Evolutionary conservation across 2,329 filamentous ascomycete species (phyloP).

Genomic region (Penicillium verrucosum): DNA sequence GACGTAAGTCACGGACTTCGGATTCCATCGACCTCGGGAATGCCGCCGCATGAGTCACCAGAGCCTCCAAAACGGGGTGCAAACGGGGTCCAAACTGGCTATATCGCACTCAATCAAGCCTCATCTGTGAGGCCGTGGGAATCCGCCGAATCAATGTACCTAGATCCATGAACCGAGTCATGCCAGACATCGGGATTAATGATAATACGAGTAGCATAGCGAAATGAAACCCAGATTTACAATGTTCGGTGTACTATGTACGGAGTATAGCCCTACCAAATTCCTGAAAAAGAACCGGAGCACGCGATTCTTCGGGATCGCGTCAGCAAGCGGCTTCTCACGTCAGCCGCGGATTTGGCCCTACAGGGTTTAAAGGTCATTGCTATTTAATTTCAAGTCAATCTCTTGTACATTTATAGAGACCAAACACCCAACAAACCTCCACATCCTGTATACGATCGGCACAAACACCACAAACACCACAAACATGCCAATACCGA

Average conservation of each 20-base stretch:
- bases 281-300: not conserved
- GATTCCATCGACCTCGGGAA: not conserved
- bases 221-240: not conserved
- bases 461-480: not conserved
- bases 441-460: not conserved
- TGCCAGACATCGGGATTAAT: not conserved
- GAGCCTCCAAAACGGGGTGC: not conserved
- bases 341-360: slow-evolving; percentile 4
- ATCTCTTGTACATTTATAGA: not conserved
- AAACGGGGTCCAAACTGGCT: not conserved
- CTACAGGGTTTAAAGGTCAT: not conserved
- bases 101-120: not conserved
- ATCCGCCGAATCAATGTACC: not conserved
- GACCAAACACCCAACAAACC: not conserved
- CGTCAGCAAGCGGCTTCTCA: slow-evolving; percentile 5
- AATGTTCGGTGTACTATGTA: not conserved
- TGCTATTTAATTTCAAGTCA: not conserved
- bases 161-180: slow-evolving; percentile 1
- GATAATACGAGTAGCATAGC: slow-evolving; percentile 9
- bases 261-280: not conserved
- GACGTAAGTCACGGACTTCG: not conserved
- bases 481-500: slow-evolving; percentile 2
- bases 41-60: not conserved
- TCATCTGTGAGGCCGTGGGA: not conserved
- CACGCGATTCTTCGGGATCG: slow-evolving; percentile 2